A percentile compares a stretch with the other conserved stretches of the same genome.
Evolutionary conservation across 2,329 filamentous ascomycete species (phyloP).

Genomic region (Talaromyces sp.): DNA sequence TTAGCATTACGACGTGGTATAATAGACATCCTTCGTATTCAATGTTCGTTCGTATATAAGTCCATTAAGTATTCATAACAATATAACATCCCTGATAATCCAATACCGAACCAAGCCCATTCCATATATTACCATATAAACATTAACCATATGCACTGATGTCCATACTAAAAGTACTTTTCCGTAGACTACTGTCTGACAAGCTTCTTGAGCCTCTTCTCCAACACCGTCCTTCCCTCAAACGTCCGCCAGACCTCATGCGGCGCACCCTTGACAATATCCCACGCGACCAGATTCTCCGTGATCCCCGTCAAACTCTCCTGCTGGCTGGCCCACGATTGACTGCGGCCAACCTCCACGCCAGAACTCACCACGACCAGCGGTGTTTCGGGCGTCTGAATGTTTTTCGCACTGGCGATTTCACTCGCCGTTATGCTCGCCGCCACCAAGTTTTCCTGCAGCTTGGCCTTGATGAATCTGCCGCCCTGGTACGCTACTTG

Average conservation of each 20-base stretch:
- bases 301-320: constrained; percentile 77
- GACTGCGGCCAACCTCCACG: constrained; percentile 59
- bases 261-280: constrained; percentile 77
- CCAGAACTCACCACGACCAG: constrained; percentile 81
- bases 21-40: not conserved
- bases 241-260: constrained; percentile 78
- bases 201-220: constrained; percentile 70
- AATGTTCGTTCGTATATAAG: not conserved
- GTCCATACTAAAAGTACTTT: not conserved
- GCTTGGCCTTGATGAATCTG: constrained; percentile 80
- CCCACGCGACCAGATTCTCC: constrained; percentile 73
- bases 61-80: not conserved
- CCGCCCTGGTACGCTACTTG: constrained; percentile 70
- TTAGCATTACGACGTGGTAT: not conserved
- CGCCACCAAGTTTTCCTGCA: constrained; percentile 90
- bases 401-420: constrained; percentile 68
- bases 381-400: constrained; percentile 63
- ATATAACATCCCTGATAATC: not conserved
- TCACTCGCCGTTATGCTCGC: constrained; percentile 80
- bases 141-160: no score
- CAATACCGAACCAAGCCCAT: not conserved
- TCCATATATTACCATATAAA: not conserved
- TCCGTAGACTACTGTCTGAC: not conserved
- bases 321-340: constrained; percentile 78
- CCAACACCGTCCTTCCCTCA: constrained; percentile 68